Evolutionary conservation across 106 monocot species (phyloP).

Genomic region (Dioscorea alata): DNA sequence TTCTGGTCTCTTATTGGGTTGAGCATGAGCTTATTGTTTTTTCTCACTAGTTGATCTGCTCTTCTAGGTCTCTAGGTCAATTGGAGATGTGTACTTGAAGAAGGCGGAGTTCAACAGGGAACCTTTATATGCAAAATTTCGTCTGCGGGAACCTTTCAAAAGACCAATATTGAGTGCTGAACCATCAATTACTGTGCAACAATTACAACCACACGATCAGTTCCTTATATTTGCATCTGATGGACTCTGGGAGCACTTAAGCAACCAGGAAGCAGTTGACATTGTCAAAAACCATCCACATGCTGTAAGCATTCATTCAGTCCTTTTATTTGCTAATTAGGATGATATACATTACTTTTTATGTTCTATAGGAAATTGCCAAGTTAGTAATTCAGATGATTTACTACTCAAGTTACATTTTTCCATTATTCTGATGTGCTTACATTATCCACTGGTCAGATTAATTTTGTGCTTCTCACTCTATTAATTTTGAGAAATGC

Average conservation of each 20-base stretch:
- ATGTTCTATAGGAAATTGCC: too few relatives aligned
- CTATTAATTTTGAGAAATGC: too few relatives aligned
- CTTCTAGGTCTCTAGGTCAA: slow-evolving; percentile 65
- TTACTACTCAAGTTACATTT: too few relatives aligned
- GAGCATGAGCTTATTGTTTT: not conserved
- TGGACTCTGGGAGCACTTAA: slow-evolving; percentile 80
- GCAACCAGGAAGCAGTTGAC: slow-evolving; percentile 74
- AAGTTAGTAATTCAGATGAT: too few relatives aligned
- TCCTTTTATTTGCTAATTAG: too few relatives aligned
- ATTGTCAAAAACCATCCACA: slow-evolving; percentile 56
- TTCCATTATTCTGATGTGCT: too few relatives aligned
- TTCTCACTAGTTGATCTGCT: not conserved
- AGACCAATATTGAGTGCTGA: slow-evolving; percentile 64
- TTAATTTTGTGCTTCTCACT: too few relatives aligned
- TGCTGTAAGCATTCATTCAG: slow-evolving; percentile 34
- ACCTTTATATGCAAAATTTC: slow-evolving; percentile 56
- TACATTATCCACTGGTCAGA: too few relatives aligned
- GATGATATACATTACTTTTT: too few relatives aligned
- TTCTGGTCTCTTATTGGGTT: too few relatives aligned
- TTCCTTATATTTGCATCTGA: slow-evolving; percentile 80
- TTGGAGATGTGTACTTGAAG: slow-evolving; percentile 72
- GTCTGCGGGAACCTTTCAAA: slow-evolving; percentile 54
- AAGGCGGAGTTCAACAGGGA: slow-evolving; percentile 57
- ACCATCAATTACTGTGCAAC: slow-evolving; percentile 56
- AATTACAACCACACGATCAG: slow-evolving; percentile 56